Percentiles rank a stretch among this genome's conserved stretches.
phyloP scores from a whole-genome alignment of 345 rosid species.

The Schrenkiella parvula region DNA sequence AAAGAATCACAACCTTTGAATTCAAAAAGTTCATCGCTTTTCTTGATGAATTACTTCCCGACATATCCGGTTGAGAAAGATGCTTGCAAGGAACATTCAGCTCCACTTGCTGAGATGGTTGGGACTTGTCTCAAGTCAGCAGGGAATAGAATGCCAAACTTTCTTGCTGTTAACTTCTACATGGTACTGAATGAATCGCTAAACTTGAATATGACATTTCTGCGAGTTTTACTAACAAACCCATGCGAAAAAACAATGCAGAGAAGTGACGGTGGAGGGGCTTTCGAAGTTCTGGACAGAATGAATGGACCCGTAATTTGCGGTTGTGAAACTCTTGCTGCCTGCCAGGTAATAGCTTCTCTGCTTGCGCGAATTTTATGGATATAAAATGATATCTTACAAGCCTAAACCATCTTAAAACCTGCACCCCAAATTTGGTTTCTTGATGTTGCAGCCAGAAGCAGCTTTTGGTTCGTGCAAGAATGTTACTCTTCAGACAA shows the following conservation, averaged over 20 bases:
- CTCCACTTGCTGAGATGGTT: conserved; percentile 79
- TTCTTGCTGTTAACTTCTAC: conserved; percentile 91
- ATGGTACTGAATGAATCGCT: conserved; percentile 51
- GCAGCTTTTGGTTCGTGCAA: conserved; percentile 89
- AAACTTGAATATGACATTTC: neutral
- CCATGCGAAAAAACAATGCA: conserved; percentile 25
- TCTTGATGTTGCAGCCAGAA: conserved; percentile 55
- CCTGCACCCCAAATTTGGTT: neutral
- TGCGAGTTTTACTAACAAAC: neutral
- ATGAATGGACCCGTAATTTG: conserved; percentile 82
- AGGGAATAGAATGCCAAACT: conserved; percentile 79
- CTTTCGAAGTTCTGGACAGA: conserved; percentile 73
- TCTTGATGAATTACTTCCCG: conserved; percentile 88
- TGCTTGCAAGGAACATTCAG: conserved; percentile 94
- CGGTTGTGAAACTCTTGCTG: conserved; percentile 69
- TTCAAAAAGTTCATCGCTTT: conserved; percentile 72
- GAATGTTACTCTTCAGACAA: conserved; percentile 47
- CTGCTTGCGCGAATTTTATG: neutral
- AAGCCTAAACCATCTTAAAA: neutral
- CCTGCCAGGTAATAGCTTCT: conserved; percentile 72
- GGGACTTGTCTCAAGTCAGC: conserved; percentile 83
- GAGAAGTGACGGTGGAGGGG: conserved; percentile 98
- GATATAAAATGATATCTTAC: neutral
- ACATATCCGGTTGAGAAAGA: conserved; percentile 72
- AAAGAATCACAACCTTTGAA: conserved; percentile 72